Evolutionary conservation across 768 basidiomycete genomes (phyloP).

Genomic region (Hydnomerulius pinastri): DNA sequence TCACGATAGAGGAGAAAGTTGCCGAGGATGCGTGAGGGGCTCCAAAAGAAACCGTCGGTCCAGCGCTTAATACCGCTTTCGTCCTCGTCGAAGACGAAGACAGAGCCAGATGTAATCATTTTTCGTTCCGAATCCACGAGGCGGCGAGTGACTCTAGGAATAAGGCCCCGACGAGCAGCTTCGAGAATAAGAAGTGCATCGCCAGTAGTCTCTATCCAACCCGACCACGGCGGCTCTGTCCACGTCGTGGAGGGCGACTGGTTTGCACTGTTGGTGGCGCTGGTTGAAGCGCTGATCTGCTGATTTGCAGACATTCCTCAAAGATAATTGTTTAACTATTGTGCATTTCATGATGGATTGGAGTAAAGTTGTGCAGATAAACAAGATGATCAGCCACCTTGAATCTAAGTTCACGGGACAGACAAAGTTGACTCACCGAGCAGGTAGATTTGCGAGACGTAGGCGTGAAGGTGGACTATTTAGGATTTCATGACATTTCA

Average conservation of each 20-base stretch:
- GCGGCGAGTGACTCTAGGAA: constrained; percentile 88
- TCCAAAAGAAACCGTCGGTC: constrained; percentile 98
- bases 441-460: constrained; percentile 61
- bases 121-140: constrained; percentile 90
- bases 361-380: constrained; percentile 28
- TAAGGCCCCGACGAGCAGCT: constrained; percentile 85
- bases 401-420: constrained; percentile 44
- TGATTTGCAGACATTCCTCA: constrained; percentile 32
- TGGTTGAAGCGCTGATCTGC: constrained; percentile 28
- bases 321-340: constrained; percentile 18
- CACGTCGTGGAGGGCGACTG: constrained; percentile 50
- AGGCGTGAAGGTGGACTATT: constrained; percentile 43
- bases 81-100: constrained; percentile 97
- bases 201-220: constrained; percentile 93
- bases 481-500: constrained; percentile 27
- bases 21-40: constrained; percentile 87
- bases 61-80: constrained; percentile 97
- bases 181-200: constrained; percentile 97
- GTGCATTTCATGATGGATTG: constrained; percentile 16
- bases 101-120: constrained; percentile 91
- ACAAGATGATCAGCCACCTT: constrained; percentile 40
- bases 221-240: constrained; percentile 90
- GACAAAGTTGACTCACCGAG: constrained; percentile 76
- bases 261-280: constrained; percentile 24
- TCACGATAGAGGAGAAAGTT: constrained; percentile 97